Evolutionary conservation across 2,329 filamentous ascomycete genomes (phyloP).

Genomic region (Cryphonectria japonica): DNA sequence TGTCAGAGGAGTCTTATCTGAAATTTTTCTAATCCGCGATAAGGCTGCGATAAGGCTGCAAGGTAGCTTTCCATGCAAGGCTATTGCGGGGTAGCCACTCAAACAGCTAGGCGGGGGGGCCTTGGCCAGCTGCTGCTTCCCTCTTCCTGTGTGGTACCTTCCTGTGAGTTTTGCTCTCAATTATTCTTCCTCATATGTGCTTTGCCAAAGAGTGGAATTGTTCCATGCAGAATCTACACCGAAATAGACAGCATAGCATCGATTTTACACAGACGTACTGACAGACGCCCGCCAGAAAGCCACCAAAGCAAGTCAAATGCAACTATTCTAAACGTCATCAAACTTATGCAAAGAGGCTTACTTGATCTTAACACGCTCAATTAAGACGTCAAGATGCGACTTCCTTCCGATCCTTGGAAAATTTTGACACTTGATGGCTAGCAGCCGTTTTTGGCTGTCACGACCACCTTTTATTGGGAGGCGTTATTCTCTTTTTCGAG

Average conservation of each 20-base stretch:
- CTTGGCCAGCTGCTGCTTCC: not conserved
- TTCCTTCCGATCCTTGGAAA: not conserved
- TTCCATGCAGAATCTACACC: not conserved
- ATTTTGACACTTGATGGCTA: not conserved
- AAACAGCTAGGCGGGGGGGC: not conserved
- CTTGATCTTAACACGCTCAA: not conserved
- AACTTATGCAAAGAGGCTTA: not conserved
- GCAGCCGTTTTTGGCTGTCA: not conserved
- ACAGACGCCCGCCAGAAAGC: not conserved
- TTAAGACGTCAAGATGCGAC: not conserved
- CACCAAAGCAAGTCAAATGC: not conserved
- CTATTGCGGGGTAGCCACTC: slow-evolving; percentile 20
- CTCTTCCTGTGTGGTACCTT: not conserved
- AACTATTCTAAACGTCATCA: not conserved
- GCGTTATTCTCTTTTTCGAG: not conserved
- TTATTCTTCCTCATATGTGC: not conserved
- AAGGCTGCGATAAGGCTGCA: slow-evolving; percentile 16
- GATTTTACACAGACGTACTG: not conserved
- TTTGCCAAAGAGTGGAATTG: not conserved
- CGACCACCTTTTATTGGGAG: not conserved
- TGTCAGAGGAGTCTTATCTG: slow-evolving; percentile 8
- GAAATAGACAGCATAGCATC: not conserved
- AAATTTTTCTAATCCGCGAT: slow-evolving; percentile 17
- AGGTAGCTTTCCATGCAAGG: slow-evolving; percentile 27
- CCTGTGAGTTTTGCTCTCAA: not conserved